phyloP scores from a whole-genome alignment of 495 filamentous ascomycete genomes.

The Geopyxis carbonaria region DNA sequence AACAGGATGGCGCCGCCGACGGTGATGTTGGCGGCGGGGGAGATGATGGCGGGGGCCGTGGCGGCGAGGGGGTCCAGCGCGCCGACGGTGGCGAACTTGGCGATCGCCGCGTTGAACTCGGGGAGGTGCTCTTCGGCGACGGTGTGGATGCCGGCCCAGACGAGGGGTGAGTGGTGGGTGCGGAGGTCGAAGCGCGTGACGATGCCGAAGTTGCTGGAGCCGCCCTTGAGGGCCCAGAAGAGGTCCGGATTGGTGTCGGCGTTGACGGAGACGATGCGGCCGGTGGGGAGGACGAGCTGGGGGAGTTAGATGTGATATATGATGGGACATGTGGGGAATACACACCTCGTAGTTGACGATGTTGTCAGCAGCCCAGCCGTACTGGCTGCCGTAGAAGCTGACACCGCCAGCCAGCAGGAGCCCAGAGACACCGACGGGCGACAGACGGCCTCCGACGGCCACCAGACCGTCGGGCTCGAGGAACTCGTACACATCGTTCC shows the following conservation, averaged over 20 bases:
- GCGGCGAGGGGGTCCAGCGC: background rate
- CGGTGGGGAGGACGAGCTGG: slow-evolving; percentile 30
- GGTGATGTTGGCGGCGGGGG: background rate
- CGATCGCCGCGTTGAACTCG: background rate
- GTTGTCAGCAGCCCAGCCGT: slow-evolving; percentile 34
- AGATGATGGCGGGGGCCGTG: background rate
- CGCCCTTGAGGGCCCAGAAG: slow-evolving; percentile 39
- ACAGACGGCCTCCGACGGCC: slow-evolving; percentile 27
- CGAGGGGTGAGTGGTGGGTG: no score
- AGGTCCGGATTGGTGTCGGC: slow-evolving; percentile 31
- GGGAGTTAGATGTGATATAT: no score
- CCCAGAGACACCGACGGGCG: background rate
- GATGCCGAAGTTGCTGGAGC: slow-evolving; percentile 35
- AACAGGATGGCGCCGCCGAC: background rate
- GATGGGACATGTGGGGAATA: background rate
- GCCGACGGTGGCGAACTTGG: background rate
- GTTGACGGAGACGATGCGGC: slow-evolving; percentile 32
- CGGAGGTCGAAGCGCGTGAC: slow-evolving; percentile 14
- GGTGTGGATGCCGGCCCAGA: slow-evolving; percentile 30
- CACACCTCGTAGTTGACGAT: slow-evolving; percentile 17
- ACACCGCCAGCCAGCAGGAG: slow-evolving; percentile 24
- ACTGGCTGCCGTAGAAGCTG: slow-evolving; percentile 30
- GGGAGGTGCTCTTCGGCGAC: no score
- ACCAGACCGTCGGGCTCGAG: slow-evolving; percentile 23
- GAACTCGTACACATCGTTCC: slow-evolving; percentile 26